Evolutionary conservation across 2,329 filamentous ascomycete species (phyloP).

Genomic region (Microcera coccophila): DNA sequence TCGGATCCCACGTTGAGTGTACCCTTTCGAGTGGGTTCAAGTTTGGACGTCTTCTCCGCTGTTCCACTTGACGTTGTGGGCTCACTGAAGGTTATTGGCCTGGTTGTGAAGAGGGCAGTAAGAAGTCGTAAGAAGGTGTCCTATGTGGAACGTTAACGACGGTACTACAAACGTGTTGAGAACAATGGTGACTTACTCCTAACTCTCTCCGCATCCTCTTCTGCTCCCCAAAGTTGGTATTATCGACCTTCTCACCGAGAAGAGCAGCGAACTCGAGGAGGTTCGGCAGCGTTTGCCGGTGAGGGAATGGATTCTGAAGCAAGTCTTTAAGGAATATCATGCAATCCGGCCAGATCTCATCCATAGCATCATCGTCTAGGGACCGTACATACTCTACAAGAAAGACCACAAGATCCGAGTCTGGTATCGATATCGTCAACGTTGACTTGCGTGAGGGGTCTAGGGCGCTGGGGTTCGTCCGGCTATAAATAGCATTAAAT

Average conservation of each 20-base stretch:
- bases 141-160: conserved; percentile 43
- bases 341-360: conserved; percentile 97
- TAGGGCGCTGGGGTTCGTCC: conserved; percentile 78
- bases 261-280: conserved; percentile 86
- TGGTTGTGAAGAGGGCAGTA: conserved; percentile 89
- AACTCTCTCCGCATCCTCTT: conserved; percentile 86
- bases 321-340: conserved; percentile 87
- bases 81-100: conserved; percentile 70
- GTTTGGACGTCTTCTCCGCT: conserved; percentile 37
- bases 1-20: conserved; percentile 35
- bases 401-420: conserved; percentile 82
- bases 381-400: conserved; percentile 85
- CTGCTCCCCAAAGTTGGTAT: conserved; percentile 95
- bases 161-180: neutral
- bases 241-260: conserved; percentile 91
- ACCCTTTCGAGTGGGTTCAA: conserved; percentile 37
- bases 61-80: conserved; percentile 35
- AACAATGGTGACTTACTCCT: conserved; percentile 56
- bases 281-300: conserved; percentile 82
- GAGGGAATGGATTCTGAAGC: conserved; percentile 88
- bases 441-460: conserved; percentile 81
- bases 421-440: conserved; percentile 77
- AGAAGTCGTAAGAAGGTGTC: conserved; percentile 85
- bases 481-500: conserved; percentile 93
- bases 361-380: conserved; percentile 93